phyloP scores from a whole-genome alignment of 495 filamentous ascomycete species.

The Penicillium angulare region DNA sequence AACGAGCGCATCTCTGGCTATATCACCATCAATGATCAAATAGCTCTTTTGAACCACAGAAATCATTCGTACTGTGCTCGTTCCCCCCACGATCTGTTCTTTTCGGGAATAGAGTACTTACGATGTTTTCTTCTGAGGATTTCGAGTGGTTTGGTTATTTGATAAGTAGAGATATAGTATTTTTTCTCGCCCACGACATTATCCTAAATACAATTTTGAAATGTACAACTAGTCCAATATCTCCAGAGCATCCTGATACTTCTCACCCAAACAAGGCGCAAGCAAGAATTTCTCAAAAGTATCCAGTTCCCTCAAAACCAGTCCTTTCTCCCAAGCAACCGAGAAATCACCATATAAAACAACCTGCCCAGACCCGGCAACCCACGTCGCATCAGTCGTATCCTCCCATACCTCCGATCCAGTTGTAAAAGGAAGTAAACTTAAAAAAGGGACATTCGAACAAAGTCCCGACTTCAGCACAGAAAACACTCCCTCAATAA shows the following conservation, averaged over 20 bases:
- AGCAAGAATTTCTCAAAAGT: background rate
- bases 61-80: slow-evolving; percentile 21
- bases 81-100: background rate
- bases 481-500: slow-evolving; percentile 6
- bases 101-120: slow-evolving; percentile 16
- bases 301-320: background rate
- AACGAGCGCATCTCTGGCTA: slow-evolving; percentile 23
- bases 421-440: slow-evolving; percentile 10
- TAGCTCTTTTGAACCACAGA: background rate
- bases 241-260: background rate
- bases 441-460: background rate
- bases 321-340: slow-evolving; percentile 7
- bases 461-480: slow-evolving; percentile 6
- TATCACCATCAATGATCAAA: slow-evolving; percentile 11
- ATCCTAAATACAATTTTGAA: background rate
- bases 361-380: background rate
- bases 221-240: background rate
- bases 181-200: slow-evolving; percentile 23
- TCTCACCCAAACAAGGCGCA: background rate
- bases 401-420: background rate
- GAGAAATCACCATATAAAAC: slow-evolving; percentile 13
- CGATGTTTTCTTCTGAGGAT: slow-evolving; percentile 7
- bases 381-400: slow-evolving; percentile 2
- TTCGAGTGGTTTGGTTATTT: background rate
- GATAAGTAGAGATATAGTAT: slow-evolving; percentile 23